Evolutionary conservation across 192 early-diverging fungal genomes (phyloP).

Genomic region (Coemansia sp.): DNA sequence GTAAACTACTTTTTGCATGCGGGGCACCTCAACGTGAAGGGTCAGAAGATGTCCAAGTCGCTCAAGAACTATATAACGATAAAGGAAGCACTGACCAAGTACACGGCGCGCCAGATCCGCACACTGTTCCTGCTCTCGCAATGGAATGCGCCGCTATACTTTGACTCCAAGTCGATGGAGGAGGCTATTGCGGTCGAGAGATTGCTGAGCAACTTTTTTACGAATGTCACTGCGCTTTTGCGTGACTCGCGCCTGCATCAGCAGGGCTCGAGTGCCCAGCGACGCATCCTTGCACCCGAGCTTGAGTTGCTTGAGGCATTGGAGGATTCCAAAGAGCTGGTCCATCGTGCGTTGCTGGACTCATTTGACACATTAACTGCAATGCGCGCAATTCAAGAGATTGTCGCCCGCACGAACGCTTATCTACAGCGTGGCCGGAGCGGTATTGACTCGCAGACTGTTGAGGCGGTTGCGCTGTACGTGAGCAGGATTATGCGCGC

Average conservation of each 20-base stretch:
- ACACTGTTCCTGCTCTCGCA: conserved; percentile 84
- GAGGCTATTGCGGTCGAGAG: conserved; percentile 78
- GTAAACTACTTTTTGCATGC: conserved; percentile 98
- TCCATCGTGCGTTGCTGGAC: conserved; percentile 89
- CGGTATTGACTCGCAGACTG: conserved; percentile 64
- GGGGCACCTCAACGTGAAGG: conserved; percentile 93
- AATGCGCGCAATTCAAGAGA: conserved; percentile 74
- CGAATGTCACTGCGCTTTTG: conserved; percentile 74
- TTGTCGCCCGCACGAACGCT: conserved; percentile 76
- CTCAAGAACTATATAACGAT: conserved; percentile 98
- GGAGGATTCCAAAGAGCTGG: conserved; percentile 61
- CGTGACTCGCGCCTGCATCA: conserved; percentile 60
- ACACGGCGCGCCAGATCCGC: conserved; percentile 83
- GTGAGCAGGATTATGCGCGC: conserved; percentile 77
- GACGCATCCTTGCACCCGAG: conserved; percentile 72
- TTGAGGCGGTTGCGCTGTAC: conserved; percentile 79
- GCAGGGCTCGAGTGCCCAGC: conserved; percentile 63
- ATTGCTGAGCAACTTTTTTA: conserved; percentile 87
- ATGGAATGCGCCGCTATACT: conserved; percentile 89
- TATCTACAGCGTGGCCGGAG: conserved; percentile 69
- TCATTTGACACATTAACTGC: conserved; percentile 87
- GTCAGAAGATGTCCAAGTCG: conserved; percentile 97
- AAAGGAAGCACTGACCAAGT: conserved; percentile 78
- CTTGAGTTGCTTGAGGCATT: conserved; percentile 66
- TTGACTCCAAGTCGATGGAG: conserved; percentile 68